These are phyloP conservation scores for Bryoglossum gracile DNA, from an alignment of 495 filamentous ascomycete genomes.

Conservation along the genomic window DNA sequence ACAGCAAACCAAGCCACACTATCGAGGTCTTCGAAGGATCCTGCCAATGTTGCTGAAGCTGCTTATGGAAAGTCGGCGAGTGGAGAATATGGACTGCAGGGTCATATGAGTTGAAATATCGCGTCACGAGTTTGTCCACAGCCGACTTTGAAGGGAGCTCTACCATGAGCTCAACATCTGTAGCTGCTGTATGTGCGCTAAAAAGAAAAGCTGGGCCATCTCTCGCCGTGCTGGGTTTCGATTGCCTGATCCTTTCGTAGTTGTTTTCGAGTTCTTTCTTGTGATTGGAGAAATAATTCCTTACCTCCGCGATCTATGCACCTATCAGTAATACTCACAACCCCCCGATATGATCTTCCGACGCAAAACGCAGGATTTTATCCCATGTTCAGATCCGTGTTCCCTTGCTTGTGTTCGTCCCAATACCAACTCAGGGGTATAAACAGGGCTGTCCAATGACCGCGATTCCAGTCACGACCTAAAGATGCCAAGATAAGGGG, in stretches of 20 bases:
- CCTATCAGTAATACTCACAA: constrained; percentile 18
- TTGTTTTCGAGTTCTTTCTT: constrained; percentile 50
- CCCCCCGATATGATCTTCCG: too few species aligned
- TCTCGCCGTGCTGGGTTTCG: constrained; percentile 48
- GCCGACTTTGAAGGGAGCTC: constrained; percentile 73
- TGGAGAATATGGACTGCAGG: constrained; percentile 67
- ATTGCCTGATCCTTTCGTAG: constrained; percentile 56
- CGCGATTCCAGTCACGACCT: too few species aligned
- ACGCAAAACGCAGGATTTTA: too few species aligned
- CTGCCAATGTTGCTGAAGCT: constrained; percentile 85
- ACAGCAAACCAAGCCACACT: constrained; percentile 86
- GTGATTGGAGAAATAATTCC: constrained; percentile 67
- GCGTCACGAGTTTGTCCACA: constrained; percentile 73
- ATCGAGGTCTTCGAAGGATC: constrained; percentile 71
- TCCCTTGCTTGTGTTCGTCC: too few species aligned
- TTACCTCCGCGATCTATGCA: constrained; percentile 81
- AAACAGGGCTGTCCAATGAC: too few species aligned
- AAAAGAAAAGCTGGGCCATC: constrained; percentile 69
- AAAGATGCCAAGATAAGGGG: too few species aligned
- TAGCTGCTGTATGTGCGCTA: constrained; percentile 56
- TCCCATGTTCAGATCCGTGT: too few species aligned
- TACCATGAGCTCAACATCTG: constrained; percentile 66
- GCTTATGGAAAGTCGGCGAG: constrained; percentile 74
- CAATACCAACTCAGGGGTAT: too few species aligned
- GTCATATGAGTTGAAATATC: constrained; percentile 55